These are phyloP conservation scores for Potentilla sterilis DNA, from an alignment of 306 rosid species.

Conservation along the genomic window DNA sequence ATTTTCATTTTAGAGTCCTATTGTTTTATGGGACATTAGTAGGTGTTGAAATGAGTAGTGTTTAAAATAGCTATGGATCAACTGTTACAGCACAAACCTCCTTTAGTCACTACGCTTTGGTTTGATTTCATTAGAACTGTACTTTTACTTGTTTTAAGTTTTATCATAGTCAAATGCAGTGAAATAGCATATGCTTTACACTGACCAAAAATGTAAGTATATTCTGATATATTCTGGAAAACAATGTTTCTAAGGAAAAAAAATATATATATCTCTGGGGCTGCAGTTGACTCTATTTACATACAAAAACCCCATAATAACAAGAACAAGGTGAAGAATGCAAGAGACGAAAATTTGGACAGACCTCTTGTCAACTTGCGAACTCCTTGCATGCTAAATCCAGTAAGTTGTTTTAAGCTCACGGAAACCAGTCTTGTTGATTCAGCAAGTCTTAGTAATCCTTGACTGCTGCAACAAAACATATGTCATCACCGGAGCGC, in stretches of 20 bases:
- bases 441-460: conserved; percentile 6
- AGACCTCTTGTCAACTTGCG: conserved; percentile 10
- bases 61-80: not conserved
- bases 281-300: not conserved
- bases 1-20: not conserved
- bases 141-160: not conserved
- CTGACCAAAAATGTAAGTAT: not conserved
- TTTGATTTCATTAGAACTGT: not conserved
- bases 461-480: not conserved
- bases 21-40: not conserved
- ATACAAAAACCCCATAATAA: not conserved
- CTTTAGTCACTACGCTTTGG: not conserved
- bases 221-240: not conserved
- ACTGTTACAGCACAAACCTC: not conserved
- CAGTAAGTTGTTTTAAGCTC: conserved; percentile 2
- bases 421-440: not conserved
- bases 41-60: not conserved
- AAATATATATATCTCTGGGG: not conserved
- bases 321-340: conserved; percentile 21
- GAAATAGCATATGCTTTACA: not conserved
- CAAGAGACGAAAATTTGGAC: not conserved
- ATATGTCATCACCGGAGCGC: conserved; percentile 10
- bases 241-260: not conserved
- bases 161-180: not conserved
- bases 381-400: not conserved